Evolutionary conservation across 2,329 filamentous ascomycete species (phyloP), one percentile per base, ranked within the genome.

Genomic region (Helotiales sp.): DNA sequence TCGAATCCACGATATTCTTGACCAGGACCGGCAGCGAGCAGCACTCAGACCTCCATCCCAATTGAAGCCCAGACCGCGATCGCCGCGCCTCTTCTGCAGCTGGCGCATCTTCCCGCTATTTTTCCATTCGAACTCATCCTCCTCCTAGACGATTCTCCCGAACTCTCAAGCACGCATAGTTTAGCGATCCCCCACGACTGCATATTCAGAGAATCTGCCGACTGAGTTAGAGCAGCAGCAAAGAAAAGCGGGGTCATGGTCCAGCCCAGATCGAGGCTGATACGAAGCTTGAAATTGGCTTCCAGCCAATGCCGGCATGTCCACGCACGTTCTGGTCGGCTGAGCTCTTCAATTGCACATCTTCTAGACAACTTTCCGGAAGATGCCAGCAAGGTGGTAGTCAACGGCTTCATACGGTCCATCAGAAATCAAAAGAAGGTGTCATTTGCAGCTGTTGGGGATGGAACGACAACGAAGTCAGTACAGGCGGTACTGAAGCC

Each of bases 371-470:
- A 82, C 79, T 80, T 80, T 47, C 84, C 86, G 1, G 72, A 78
- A 20, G 77, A 80, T 37, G 75, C 80, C 54, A 79, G 82, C 47
- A 78, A 84, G 73, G 83, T 91, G 57, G 84, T 85, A 65, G 82
- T 97, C 73, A 86, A 91, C 77, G 95, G 94, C 69, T 95, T 91
- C 81, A 85, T 97, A 64, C 88, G 92, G 70, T 95, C 93, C 3
- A 89, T 97, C 68, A 87, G 95, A 69, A 92, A 93, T 78, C 93
- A 96, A 83, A 97, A 97, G 78, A 86, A 86, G 24, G 84, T 91
- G 67, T 89, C 91, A 5, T 98, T 99, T 80, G 90, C 94, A 61
- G 87, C 93, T 67, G 84, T 98, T 61, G 90, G 91, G 11, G 96
- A 99, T 82, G 96, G 96, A 52, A 96, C 93, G 13, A 93, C 91